These are phyloP conservation scores for Myrica gale DNA, from an alignment of 306 rosid species.

Conservation along the genomic window DNA sequence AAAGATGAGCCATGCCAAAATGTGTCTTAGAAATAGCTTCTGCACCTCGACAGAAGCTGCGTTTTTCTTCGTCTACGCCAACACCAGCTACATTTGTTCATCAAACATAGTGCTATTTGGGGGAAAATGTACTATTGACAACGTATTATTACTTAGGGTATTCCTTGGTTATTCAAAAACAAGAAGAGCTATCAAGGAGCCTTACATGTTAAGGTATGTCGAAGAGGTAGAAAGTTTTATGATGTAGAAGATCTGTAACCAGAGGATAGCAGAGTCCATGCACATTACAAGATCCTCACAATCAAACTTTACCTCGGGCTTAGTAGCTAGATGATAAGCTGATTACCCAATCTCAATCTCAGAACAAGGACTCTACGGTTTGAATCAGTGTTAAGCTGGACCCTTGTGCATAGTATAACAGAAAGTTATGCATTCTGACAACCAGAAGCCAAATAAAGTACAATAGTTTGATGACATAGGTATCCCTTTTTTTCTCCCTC, in stretches of 20 bases:
- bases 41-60: not conserved
- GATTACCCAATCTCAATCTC: slow-evolving; percentile 12
- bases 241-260: not conserved
- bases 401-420: not conserved
- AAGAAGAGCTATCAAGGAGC: not conserved
- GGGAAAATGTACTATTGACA: not conserved
- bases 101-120: not conserved
- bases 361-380: not conserved
- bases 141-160: not conserved
- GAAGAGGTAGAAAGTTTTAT: not conserved
- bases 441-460: not conserved
- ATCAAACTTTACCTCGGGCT: slow-evolving; percentile 7
- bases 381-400: not conserved
- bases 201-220: not conserved
- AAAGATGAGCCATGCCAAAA: not conserved
- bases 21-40: not conserved
- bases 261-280: not conserved
- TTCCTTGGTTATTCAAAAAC: not conserved
- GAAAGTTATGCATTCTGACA: not conserved
- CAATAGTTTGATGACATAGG: not conserved
- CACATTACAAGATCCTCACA: not conserved
- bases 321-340: slow-evolving; percentile 5
- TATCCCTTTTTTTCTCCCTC: not conserved
- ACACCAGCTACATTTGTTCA: not conserved
- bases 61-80: too few species aligned